Conservation (phyloP, 371 early-diverging fungal genomes). For the Lichtheimia corymbifera region DNA sequence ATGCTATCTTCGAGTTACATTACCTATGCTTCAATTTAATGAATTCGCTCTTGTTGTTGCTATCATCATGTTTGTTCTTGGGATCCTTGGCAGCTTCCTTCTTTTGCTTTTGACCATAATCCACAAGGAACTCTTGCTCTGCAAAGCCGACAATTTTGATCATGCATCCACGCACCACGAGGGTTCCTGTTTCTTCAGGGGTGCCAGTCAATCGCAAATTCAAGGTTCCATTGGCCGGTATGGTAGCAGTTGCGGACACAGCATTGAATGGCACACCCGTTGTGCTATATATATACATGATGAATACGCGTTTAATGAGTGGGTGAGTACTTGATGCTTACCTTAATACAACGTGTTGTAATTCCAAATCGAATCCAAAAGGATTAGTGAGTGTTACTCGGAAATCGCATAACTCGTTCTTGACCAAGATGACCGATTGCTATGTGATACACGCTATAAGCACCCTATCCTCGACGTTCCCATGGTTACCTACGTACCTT, state of each 20-base stretch:
- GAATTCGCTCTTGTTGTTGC: slow-evolving; percentile 42
- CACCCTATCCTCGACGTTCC: neutral
- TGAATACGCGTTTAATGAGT: neutral
- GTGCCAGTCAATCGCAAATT: slow-evolving; percentile 63
- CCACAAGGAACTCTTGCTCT: slow-evolving; percentile 71
- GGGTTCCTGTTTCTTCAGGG: slow-evolving; percentile 61
- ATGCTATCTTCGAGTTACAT: neutral
- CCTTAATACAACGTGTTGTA: slow-evolving; percentile 67
- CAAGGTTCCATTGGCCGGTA: slow-evolving; percentile 67
- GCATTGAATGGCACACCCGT: slow-evolving; percentile 65
- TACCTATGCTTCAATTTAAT: slow-evolving; percentile 39
- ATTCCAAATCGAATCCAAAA: slow-evolving; percentile 78
- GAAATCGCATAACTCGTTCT: slow-evolving; percentile 70
- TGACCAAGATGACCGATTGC: slow-evolving; percentile 52
- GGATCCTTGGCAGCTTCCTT: slow-evolving; percentile 30
- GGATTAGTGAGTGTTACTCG: slow-evolving; percentile 75
- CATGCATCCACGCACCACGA: slow-evolving; percentile 66
- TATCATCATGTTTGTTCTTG: slow-evolving; percentile 41
- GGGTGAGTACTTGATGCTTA: slow-evolving; percentile 18
- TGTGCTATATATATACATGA: slow-evolving; percentile 40
- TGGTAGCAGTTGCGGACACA: slow-evolving; percentile 54
- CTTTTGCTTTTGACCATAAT: slow-evolving; percentile 34
- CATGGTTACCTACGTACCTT: slow-evolving; percentile 24
- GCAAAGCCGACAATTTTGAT: slow-evolving; percentile 72
- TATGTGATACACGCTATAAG: slow-evolving; percentile 7